A percentile compares a stretch with the other conserved stretches of the same genome.
Evolutionary conservation across 768 basidiomycete genomes (phyloP).

Genomic region (Trametes cingulata): DNA sequence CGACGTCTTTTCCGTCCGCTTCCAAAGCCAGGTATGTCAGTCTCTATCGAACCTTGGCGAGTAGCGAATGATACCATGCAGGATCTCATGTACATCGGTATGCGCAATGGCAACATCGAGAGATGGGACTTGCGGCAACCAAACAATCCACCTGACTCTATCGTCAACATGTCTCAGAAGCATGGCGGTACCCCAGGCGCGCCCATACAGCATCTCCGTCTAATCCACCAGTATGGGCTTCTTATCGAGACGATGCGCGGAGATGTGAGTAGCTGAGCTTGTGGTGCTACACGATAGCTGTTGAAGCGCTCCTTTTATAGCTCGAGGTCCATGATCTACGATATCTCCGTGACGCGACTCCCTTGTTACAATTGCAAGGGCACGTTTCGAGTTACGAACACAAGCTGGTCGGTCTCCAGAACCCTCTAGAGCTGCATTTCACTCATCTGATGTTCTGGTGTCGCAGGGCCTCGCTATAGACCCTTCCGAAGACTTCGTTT

Average conservation of each 20-base stretch:
- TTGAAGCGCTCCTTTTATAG: constrained; percentile 34
- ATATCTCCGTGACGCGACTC: constrained; percentile 44
- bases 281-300: background rate
- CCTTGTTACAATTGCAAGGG: constrained; percentile 50
- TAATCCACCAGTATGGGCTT: constrained; percentile 52
- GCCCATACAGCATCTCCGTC: constrained; percentile 56
- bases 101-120: constrained; percentile 18
- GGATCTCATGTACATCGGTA: constrained; percentile 21
- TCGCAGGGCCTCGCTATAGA: constrained; percentile 65
- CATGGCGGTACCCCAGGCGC: constrained; percentile 21
- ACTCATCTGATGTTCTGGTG: background rate
- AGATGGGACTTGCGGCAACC: constrained; percentile 22
- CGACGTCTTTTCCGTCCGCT: constrained; percentile 10
- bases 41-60: background rate
- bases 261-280: constrained; percentile 42
- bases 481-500: constrained; percentile 56
- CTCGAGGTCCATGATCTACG: constrained; percentile 65
- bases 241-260: constrained; percentile 62
- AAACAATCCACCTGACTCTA: background rate
- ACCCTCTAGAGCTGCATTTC: background rate
- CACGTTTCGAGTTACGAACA: constrained; percentile 57
- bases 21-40: constrained; percentile 10
- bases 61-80: background rate
- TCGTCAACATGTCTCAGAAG: constrained; percentile 13
- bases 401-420: constrained; percentile 46